Evolutionary conservation across 345 rosid genomes (phyloP).

Genomic region (Murraya paniculata): DNA sequence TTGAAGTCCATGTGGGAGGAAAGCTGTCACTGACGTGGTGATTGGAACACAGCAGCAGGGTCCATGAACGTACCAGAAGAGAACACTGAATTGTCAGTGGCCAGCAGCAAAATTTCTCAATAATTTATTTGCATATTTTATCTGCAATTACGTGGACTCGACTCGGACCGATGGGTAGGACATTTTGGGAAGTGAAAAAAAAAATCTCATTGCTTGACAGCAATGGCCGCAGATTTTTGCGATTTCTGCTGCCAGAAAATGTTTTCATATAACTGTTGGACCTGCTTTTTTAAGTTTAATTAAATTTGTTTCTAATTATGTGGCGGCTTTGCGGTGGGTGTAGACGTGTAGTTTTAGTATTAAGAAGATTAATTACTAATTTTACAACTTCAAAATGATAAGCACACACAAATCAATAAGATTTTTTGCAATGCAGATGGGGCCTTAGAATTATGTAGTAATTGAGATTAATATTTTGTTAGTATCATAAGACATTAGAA

Average conservation of each 20-base stretch:
- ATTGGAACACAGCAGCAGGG: neutral
- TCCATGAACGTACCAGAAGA: neutral
- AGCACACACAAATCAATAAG: too few relatives aligned
- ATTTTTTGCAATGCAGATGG: too few relatives aligned
- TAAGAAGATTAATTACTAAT: too few relatives aligned
- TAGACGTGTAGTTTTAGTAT: too few relatives aligned
- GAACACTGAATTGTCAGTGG: neutral
- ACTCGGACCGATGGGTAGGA: neutral
- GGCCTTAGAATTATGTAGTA: too few relatives aligned
- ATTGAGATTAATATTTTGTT: too few relatives aligned
- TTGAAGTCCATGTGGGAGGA: constrained; percentile 22
- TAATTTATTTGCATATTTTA: neutral
- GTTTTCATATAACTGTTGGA: neutral
- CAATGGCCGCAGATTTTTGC: neutral
- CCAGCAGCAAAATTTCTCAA: neutral
- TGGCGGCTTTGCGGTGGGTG: too few relatives aligned
- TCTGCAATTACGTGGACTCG: constrained; percentile 5
- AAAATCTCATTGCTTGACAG: neutral
- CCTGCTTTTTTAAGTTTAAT: neutral
- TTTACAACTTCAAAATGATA: too few relatives aligned
- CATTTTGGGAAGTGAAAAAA: neutral
- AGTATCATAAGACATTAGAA: too few relatives aligned
- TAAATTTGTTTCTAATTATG: too few relatives aligned
- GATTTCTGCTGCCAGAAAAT: neutral
- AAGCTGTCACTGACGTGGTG: constrained; percentile 45